Evolutionary conservation across 768 basidiomycete species (phyloP), one percentile per base, ranked within the genome.

Genomic region (Agaricus blazei): DNA sequence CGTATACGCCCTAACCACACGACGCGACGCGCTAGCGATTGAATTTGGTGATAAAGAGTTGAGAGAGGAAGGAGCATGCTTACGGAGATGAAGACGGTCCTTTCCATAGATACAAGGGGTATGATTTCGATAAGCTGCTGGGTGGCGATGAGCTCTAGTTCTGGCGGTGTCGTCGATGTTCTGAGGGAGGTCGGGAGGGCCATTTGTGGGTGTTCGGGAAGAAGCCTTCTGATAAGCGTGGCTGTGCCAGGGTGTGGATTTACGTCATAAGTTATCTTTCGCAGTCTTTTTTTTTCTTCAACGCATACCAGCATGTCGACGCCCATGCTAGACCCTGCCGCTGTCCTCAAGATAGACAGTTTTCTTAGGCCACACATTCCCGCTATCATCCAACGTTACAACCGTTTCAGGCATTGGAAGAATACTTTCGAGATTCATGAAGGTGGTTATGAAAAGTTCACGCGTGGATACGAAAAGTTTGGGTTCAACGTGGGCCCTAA

Each of bases 11-110:
- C 93, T 97, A 23, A 6, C n/a, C 12, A 6, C 2, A 38, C 11
- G 34, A 34, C 11, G 11, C 34, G 19, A 40, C 11, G 14, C 38
- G 19, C 9, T 28, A 14, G 9, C 24, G 46, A 48, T 29, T 29
- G 28, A 48, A 9, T 51, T 51, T 38, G 57, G 57, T 58, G 51
- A 58, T 38, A 46, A 50, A 49, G 46, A 26, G 23, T 51, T 46
- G 37, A 12, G n/a, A 19, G 46, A 24, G 57, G 58, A 60, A 54
- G 27, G 58, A 42, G 44, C 51, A 56, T 55, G 59, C 63, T 62
- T 77, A 90, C 94, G 69, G 93, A 92, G 59, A 98, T 90, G 65
- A 98, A 88, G 29, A 93, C 86, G 26, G 93, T 93, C 60, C 79
- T 83, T 64, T 93, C 91, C 91, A 96, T 95, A 6, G 88, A 75